phyloP scores from a whole-genome alignment of 1,139 yeast species.

The Chernovozyma sophiae-reginae region DNA sequence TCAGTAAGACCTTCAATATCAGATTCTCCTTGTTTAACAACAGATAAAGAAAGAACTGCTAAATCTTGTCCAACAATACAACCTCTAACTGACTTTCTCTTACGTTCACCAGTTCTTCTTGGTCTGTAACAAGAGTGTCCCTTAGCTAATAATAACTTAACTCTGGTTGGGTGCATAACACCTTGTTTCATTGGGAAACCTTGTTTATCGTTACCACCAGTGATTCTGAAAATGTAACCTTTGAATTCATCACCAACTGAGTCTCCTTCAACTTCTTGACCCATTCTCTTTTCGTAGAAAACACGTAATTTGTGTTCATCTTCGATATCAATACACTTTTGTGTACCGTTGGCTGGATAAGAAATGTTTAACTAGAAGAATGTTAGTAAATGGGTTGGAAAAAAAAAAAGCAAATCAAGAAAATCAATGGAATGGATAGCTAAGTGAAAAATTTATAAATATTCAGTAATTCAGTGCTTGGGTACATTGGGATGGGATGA shows the following conservation, averaged over 20 bases:
- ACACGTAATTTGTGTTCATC: slow-evolving; percentile 99
- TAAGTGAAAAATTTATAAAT: no score
- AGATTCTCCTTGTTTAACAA: slow-evolving; percentile 95
- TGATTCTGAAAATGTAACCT: slow-evolving; percentile 97
- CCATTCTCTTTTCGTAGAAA: slow-evolving; percentile 99
- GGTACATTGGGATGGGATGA: no score
- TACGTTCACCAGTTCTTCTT: slow-evolving; percentile 99
- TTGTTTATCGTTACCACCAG: slow-evolving; percentile 99
- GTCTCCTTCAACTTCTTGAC: slow-evolving; percentile 99
- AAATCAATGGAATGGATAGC: not conserved
- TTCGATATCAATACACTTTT: slow-evolving; percentile 94
- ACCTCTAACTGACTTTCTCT: slow-evolving; percentile 99
- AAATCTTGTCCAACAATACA: slow-evolving; percentile 97
- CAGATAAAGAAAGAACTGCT: slow-evolving; percentile 88
- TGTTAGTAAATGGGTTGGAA: slow-evolving; percentile 12
- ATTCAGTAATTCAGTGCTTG: no score
- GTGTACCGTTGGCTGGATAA: slow-evolving; percentile 99
- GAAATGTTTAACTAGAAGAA: slow-evolving; percentile 85
- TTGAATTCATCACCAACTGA: slow-evolving; percentile 97
- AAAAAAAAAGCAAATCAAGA: slow-evolving; percentile 1
- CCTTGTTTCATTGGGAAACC: slow-evolving; percentile 99
- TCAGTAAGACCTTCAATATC: slow-evolving; percentile 97
- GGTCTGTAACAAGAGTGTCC: slow-evolving; percentile 99
- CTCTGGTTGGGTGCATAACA: slow-evolving; percentile 99
- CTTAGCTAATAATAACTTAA: slow-evolving; percentile 87